These are phyloP conservation scores for Nannochloropsis salina DNA, from an alignment of 108 stramenopile species.

Conservation along the genomic window DNA sequence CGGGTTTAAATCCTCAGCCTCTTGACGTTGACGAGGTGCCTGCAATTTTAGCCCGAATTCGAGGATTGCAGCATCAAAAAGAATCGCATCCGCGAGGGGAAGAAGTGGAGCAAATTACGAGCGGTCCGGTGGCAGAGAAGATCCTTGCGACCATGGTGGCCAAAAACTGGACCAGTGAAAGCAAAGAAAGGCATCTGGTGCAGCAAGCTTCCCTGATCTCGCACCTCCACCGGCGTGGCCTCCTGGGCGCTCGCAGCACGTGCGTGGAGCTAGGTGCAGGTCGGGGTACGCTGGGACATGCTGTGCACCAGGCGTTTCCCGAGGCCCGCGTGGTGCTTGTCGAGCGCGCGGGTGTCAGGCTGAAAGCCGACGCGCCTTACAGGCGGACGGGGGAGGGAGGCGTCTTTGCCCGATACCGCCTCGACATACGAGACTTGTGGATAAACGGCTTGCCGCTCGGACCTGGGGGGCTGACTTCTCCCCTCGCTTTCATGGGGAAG, in stretches of 20 bases:
- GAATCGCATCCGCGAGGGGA: neutral
- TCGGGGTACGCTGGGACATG: conserved; percentile 2
- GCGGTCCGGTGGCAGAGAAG: neutral
- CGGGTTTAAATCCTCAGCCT: neutral
- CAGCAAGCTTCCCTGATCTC: neutral
- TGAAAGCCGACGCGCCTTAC: neutral
- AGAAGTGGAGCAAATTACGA: neutral
- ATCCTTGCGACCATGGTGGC: neutral
- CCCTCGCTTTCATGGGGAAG: neutral
- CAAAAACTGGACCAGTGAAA: conserved; percentile 3
- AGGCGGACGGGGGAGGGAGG: neutral
- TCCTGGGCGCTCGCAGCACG: neutral
- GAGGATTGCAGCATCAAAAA: neutral
- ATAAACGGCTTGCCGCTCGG: neutral
- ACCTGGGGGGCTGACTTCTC: conserved; percentile 21
- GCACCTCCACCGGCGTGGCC: neutral
- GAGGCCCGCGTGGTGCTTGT: neutral
- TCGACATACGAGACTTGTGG: conserved; percentile 11
- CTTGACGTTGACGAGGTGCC: neutral
- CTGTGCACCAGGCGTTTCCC: neutral
- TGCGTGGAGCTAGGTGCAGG: neutral
- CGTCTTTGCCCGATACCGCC: neutral
- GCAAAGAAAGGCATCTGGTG: neutral
- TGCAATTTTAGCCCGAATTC: neutral
- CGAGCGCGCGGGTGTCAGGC: neutral